Evolutionary conservation across 768 basidiomycete species (phyloP).

Genomic region (Lanmaoa rubissima): DNA sequence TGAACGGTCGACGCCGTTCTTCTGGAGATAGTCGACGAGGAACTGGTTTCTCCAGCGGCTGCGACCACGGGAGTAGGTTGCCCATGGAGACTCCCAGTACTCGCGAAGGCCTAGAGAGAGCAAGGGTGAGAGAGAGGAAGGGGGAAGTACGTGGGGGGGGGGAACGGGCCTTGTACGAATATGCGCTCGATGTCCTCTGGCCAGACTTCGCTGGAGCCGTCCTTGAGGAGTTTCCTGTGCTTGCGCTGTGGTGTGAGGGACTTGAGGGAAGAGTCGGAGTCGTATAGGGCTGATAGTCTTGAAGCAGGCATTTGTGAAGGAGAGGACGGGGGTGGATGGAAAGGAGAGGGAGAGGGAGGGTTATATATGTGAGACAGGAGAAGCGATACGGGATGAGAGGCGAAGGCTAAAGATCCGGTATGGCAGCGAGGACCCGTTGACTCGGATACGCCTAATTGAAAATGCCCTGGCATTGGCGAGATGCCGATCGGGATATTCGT

Average conservation of each 20-base stretch:
- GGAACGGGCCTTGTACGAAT: constrained; percentile 65
- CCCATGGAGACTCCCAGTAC: constrained; percentile 82
- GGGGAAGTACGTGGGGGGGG: not conserved
- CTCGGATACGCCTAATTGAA: constrained; percentile 33
- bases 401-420: constrained; percentile 49
- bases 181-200: constrained; percentile 73
- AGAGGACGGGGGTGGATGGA: constrained; percentile 1
- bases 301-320: constrained; percentile 26
- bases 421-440: constrained; percentile 25
- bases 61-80: constrained; percentile 74
- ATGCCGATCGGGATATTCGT: constrained; percentile 28
- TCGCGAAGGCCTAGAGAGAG: constrained; percentile 56
- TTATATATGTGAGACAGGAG: constrained; percentile 37
- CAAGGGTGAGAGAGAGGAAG: not conserved
- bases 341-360: constrained; percentile 7
- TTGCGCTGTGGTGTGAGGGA: constrained; percentile 69
- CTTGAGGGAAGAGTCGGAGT: constrained; percentile 17
- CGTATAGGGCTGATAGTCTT: constrained; percentile 20
- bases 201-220: constrained; percentile 79
- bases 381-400: constrained; percentile 18
- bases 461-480: constrained; percentile 30
- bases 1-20: constrained; percentile 64
- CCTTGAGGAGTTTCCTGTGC: constrained; percentile 82
- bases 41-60: constrained; percentile 84
- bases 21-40: constrained; percentile 76